Base-by-base conservation (phyloP, 768 basidiomycete species). In the Pleurotus tuber-regium region DNA sequence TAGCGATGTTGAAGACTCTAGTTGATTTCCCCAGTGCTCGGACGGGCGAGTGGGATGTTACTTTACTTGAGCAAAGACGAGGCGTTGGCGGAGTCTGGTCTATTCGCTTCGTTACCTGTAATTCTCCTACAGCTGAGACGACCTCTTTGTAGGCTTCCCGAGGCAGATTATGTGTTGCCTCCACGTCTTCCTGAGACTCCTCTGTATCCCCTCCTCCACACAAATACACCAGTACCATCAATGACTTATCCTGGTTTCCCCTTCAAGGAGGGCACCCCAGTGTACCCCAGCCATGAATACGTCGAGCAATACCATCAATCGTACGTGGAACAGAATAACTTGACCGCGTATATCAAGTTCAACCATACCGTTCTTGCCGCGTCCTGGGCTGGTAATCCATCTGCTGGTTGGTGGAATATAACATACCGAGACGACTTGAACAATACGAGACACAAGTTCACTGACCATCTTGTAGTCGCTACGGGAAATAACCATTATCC, bases 41-140 rank as follows among this genome's bases (percentile, higher is more conserved):
- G 4, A 61, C 65, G 16, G 48, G 59, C 18, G 60, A 60, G 8
- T 79, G 79, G 72, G 71, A 78, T 19, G 63, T 84, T 19, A 73
- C 73, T 12, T 59, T 83, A 47, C 82, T 74, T 56, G 83, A 86
- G 57, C 72, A 79, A 60, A 70, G 79, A 26, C 61, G 63, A 29
- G 72, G 69, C 55, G 68, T 84, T 4, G 82, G 79, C n/a, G 82
- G 83, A 10, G 63, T 84, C 44, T 85, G 83, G 83, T 75, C 54
- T 33, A 67, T 50, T 31, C 14, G 19, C 30, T 16, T 42, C 16
- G 23, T 16, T 26, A 5, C 26, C 36, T 25, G n/a, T 43, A 7
- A 47, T 33, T 1, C 11, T 29, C 23, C 12, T 28, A 43, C 9
- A 35, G 40, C 42, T 33, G 14, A 50, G 6, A 28, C 31, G 23